Base-by-base conservation (phyloP, 1,284 basidiomycete genomes). In the Bondarzewia mesenterica region DNA sequence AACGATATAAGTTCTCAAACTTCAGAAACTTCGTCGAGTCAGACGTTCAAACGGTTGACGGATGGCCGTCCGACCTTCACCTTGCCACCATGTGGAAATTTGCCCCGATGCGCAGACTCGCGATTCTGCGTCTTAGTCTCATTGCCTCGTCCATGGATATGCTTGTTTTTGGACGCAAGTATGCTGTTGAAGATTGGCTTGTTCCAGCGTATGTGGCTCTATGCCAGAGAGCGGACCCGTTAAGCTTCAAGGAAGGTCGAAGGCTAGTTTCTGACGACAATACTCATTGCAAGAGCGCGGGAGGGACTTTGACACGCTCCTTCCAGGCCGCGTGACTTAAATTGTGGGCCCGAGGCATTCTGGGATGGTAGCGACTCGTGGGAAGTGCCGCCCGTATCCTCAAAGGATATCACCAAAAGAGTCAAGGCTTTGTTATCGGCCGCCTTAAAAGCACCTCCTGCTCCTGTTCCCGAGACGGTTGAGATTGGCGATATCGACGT, bases 131-230 rank as follows among this genome's bases (percentile, higher is more conserved):
- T 4, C 56, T 65, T 18, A 25, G 47, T n/a, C 25, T 23, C 8
- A 45, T 53, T 25, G 47, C 55, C 3, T 50, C 55, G 6, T 50
- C 59, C 4, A 53, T 59, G 7, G 58, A 65, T 23, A 53, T 54
- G 29, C 54, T 65, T 40, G 50, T 54, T 15, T 53, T 62, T n/a
- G 61, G 52, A 7, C 57, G 57, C 38, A 38, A 42, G 3, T 61
- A 59, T 48, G 50, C 56, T 45, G 43, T 65, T 12, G 29, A 38
- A 4, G 46, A 57, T 20, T 64, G 63, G 63, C 55, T 64, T 5
- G 49, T 49, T 14, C 55, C 57, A 1, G 58, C 57, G 15, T 62
- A 60, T 48, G 51, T 53, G 8, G 59, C 57, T 15, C 57, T 66
- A 6, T 59, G 56, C 36, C 46, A 54, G 40, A 54, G 60, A n/a